These are phyloP conservation scores for Wallacemonas collosoma DNA, from an alignment of 208 protist species.

Conservation along the genomic window DNA sequence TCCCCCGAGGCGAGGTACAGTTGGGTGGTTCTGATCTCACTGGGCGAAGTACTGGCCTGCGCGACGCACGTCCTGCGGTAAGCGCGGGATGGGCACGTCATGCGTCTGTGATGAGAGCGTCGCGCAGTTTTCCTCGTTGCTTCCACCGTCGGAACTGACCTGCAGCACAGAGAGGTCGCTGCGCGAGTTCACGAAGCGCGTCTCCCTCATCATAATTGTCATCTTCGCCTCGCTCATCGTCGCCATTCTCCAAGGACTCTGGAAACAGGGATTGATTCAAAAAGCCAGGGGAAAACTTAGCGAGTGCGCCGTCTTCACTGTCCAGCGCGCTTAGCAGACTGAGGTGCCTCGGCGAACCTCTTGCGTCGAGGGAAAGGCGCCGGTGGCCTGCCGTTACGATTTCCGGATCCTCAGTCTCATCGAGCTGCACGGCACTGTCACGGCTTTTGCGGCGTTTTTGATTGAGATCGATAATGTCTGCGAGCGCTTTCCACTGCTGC, in stretches of 20 bases:
- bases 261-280: neutral
- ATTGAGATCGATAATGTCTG: neutral
- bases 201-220: neutral
- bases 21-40: too few species aligned
- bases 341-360: neutral
- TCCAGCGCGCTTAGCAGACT: neutral
- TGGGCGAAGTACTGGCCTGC: too few species aligned
- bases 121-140: neutral
- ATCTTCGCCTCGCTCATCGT: neutral
- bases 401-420: neutral
- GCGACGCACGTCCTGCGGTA: too few species aligned
- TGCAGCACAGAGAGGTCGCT: neutral
- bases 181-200: neutral
- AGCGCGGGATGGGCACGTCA: neutral
- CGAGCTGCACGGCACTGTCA: neutral
- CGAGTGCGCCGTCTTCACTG: neutral
- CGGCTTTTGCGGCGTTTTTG: neutral
- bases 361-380: neutral
- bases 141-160: neutral
- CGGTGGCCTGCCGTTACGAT: neutral
- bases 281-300: neutral
- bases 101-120: neutral
- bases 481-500: constrained; percentile 7
- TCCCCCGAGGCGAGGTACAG: too few species aligned
- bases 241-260: neutral